Evolutionary conservation across 192 early-diverging fungal species (phyloP), one percentile per base, ranked within the genome.

Genomic region (Dissophora globulifera): DNA sequence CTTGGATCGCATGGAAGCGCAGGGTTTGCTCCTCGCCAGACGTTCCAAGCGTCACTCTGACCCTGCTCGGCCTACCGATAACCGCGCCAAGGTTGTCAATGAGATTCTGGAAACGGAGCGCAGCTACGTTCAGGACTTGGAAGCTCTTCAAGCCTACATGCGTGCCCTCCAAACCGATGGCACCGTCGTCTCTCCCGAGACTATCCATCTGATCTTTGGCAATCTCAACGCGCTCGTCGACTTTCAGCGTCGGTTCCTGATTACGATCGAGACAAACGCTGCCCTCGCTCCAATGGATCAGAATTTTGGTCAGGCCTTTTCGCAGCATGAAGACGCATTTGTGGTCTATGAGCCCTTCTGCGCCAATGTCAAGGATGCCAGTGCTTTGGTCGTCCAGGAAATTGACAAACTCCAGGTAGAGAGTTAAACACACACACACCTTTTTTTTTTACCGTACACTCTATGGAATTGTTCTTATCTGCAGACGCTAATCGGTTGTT

Each of bases 81-180:
- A 93, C 85, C 91, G 96, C 23, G 91, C 94, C 53, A 90, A 90
- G 50, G 84, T 94, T 19, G 84, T 99, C 29, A 86, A 89, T 33
- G 97, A 99, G 80, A 76, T 98, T 52, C 81, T 99, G 27, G 92
- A 94, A 48, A 98, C 97, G 0, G 97, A 99, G 79, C 86, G 96
- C 19, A 90, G 84, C 78, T 98, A 97, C 83, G 91, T 96, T 25
- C 84, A 91, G 41, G 93, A 95, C 79, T 78, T 99, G 51, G 94
- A 97, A 82, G 86, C 83, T 69, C 82, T 98, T 25, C 89, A 90
- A 64, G 82, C 79, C 16, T 94, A 92, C 67, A 90, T 90, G 83
- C 81, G 87, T 30, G 87, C 91, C 63, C 76, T 93, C 42, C 83
- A 87, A 50, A 81, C 82, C 42, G 85, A 86, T 60, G 89, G 92